Evolutionary conservation across 768 basidiomycete genomes (phyloP).

Genomic region (Amanita polypyramis): DNA sequence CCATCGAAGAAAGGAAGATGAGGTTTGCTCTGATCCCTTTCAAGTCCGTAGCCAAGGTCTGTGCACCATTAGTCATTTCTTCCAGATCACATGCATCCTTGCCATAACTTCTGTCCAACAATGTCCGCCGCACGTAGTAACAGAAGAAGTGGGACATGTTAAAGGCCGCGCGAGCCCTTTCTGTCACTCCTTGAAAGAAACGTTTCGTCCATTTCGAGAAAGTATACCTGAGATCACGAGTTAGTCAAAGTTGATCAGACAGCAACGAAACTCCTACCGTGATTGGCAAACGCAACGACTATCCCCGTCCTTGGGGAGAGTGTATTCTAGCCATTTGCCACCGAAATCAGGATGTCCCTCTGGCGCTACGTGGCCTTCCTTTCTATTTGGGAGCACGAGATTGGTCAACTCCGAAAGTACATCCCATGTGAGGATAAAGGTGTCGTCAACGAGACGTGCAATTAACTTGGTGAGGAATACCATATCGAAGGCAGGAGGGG

Average conservation of each 20-base stretch:
- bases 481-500: constrained; percentile 14
- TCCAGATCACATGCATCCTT: constrained; percentile 54
- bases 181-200: constrained; percentile 43
- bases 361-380: constrained; percentile 45
- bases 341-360: constrained; percentile 43
- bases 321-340: constrained; percentile 62
- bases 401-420: constrained; percentile 39
- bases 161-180: constrained; percentile 41
- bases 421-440: constrained; percentile 40
- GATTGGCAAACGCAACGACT: constrained; percentile 70
- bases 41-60: constrained; percentile 42
- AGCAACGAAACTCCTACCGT: constrained; percentile 37
- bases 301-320: constrained; percentile 46
- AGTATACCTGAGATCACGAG: constrained; percentile 35
- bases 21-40: constrained; percentile 26
- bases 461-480: constrained; percentile 21
- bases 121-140: constrained; percentile 51
- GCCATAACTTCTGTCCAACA: constrained; percentile 43
- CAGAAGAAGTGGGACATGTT: constrained; percentile 66
- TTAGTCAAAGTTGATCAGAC: background rate
- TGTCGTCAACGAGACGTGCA: constrained; percentile 16
- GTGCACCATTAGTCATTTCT: constrained; percentile 29
- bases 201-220: constrained; percentile 56
- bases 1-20: constrained; percentile 27
- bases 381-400: constrained; percentile 35